A percentile compares a stretch with the other conserved stretches of the same genome.
phyloP scores from a whole-genome alignment of 1,284 basidiomycete species.

The Omphalotus olearius region DNA sequence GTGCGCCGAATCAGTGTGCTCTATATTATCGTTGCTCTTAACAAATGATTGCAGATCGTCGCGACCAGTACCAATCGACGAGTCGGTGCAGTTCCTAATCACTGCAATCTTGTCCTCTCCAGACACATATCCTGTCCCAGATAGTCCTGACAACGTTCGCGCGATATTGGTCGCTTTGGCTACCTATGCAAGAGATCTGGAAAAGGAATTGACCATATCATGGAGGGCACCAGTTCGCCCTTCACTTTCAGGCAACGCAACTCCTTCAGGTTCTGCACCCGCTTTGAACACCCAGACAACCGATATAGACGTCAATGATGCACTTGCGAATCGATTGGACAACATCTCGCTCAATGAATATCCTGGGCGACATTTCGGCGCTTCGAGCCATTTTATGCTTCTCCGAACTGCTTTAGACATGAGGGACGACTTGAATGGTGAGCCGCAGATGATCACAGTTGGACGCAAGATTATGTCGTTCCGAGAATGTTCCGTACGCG shows the following conservation, averaged over 20 bases:
- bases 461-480: slow-evolving; percentile 1
- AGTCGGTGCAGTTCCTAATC: slow-evolving; percentile 8
- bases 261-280: not conserved
- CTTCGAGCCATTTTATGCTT: slow-evolving; percentile 7
- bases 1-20: not conserved
- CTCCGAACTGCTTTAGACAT: slow-evolving; percentile 6
- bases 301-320: slow-evolving; percentile 2
- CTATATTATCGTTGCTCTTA: not conserved
- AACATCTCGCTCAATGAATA: slow-evolving; percentile 13
- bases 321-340: slow-evolving; percentile 14
- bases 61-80: not conserved
- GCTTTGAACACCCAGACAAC: not conserved
- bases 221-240: slow-evolving; percentile 2
- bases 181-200: slow-evolving; percentile 14
- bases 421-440: slow-evolving; percentile 1
- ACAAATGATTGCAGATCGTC: not conserved
- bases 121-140: slow-evolving; percentile 13
- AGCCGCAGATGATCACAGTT: not conserved
- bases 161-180: slow-evolving; percentile 16
- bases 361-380: slow-evolving; percentile 9
- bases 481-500: slow-evolving; percentile 14
- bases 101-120: slow-evolving; percentile 17
- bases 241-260: not conserved
- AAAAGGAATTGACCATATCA: slow-evolving; percentile 14
- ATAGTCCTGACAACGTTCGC: slow-evolving; percentile 10